Evolutionary conservation across 352 stramenopile genomes (phyloP).

Genomic region (Phytophthora palmivora): DNA sequence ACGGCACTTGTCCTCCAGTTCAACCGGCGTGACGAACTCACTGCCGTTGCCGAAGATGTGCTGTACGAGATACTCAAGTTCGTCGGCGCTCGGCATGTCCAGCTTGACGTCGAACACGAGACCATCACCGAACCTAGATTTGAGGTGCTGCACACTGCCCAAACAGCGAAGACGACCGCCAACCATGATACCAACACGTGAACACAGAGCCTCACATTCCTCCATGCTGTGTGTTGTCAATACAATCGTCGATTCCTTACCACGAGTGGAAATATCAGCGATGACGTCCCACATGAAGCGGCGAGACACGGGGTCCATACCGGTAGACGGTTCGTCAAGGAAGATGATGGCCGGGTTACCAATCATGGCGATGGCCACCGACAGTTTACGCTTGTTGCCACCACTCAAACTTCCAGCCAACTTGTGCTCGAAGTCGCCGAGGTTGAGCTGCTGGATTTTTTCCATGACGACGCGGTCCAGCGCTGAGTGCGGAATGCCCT

Average conservation of each 20-base stretch:
- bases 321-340: conserved; percentile 90
- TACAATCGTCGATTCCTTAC: too few species aligned
- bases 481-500: conserved; percentile 84
- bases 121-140: too few species aligned
- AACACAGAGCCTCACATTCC: too few species aligned
- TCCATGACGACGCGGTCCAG: conserved; percentile 66
- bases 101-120: conserved; percentile 50
- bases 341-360: conserved; percentile 89
- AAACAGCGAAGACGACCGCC: too few species aligned
- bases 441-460: conserved; percentile 85
- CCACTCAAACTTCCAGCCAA: conserved; percentile 78
- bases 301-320: conserved; percentile 92
- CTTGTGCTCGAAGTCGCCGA: conserved; percentile 83
- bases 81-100: conserved; percentile 16
- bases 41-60: conserved; percentile 34
- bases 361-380: conserved; percentile 93
- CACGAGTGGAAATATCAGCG: too few species aligned
- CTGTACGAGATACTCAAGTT: conserved; percentile 28
- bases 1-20: conserved; percentile 15
- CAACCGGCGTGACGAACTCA: conserved; percentile 22
- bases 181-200: too few species aligned
- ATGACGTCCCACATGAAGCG: too few species aligned
- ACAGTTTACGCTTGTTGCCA: conserved; percentile 95
- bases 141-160: too few species aligned
- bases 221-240: too few species aligned